These are phyloP conservation scores for Neonectria faginata DNA, from an alignment of 2,329 filamentous ascomycete genomes.

Conservation along the genomic window DNA sequence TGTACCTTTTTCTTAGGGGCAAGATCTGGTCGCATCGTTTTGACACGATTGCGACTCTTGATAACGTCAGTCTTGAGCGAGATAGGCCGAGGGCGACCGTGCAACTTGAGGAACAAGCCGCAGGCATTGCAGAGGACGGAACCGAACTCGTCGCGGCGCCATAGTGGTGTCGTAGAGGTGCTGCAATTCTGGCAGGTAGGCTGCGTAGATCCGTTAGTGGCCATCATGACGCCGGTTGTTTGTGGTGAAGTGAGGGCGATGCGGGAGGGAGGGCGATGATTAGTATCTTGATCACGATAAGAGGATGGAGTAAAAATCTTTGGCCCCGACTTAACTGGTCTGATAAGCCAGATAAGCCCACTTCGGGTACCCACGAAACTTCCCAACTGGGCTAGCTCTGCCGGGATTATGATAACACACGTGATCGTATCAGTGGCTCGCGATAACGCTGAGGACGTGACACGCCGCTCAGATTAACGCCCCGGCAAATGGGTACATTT, in stretches of 20 bases:
- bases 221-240: slow-evolving; percentile 60
- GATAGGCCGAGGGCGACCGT: slow-evolving; percentile 91
- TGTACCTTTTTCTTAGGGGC: slow-evolving; percentile 86
- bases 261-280: slow-evolving; percentile 48
- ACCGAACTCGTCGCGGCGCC: slow-evolving; percentile 96
- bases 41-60: slow-evolving; percentile 98
- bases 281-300: slow-evolving; percentile 55
- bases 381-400: slow-evolving; percentile 38
- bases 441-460: slow-evolving; percentile 37
- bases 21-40: slow-evolving; percentile 82
- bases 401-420: slow-evolving; percentile 45
- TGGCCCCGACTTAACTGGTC: slow-evolving; percentile 46
- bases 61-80: slow-evolving; percentile 99
- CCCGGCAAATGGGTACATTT: slow-evolving; percentile 12
- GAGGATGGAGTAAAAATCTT: slow-evolving; percentile 52
- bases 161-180: slow-evolving; percentile 95
- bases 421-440: slow-evolving; percentile 44
- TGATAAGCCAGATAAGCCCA: slow-evolving; percentile 54
- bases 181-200: slow-evolving; percentile 96
- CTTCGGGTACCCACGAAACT: slow-evolving; percentile 32
- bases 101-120: slow-evolving; percentile 95
- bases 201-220: slow-evolving; percentile 76
- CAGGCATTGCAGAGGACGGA: slow-evolving; percentile 98
- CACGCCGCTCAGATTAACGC: slow-evolving; percentile 25
- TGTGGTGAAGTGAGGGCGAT: slow-evolving; percentile 45